These are phyloP conservation scores for Tetradesmus lagerheimii DNA, from an alignment of 139 green algal genomes.

Conservation along the genomic window DNA sequence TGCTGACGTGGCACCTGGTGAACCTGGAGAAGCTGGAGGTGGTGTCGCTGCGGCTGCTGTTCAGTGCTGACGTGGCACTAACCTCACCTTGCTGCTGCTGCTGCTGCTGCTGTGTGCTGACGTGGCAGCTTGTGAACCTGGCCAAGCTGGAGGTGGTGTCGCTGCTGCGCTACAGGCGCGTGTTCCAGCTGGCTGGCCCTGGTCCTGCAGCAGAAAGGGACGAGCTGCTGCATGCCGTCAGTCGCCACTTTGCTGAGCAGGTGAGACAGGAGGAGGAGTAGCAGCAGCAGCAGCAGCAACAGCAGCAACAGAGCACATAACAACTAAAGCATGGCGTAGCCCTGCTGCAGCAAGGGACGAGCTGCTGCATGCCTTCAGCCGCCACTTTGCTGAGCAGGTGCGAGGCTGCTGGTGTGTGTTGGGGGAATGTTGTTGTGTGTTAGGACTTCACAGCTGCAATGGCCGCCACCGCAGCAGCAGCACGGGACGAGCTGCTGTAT, in stretches of 20 bases:
- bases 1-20: slow-evolving; percentile 39
- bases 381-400: neutral
- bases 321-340: no score
- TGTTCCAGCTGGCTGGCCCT: slow-evolving; percentile 53
- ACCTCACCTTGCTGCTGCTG: neutral
- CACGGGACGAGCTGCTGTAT: slow-evolving; percentile 62
- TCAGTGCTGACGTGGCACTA: neutral
- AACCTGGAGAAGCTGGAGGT: slow-evolving; percentile 77
- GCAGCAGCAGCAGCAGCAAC: neutral
- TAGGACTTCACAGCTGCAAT: no score
- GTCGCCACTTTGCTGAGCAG: slow-evolving; percentile 63
- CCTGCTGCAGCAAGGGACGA: no score
- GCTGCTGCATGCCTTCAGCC: no score
- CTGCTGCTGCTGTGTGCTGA: slow-evolving; percentile 3
- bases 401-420: neutral
- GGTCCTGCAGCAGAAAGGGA: slow-evolving; percentile 50
- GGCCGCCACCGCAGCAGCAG: neutral
- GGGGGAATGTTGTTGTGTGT: no score
- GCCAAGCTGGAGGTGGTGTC: slow-evolving; percentile 70
- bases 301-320: no score
- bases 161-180: slow-evolving; percentile 65
- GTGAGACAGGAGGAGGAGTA: neutral
- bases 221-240: slow-evolving; percentile 62
- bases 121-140: slow-evolving; percentile 62
- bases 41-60: slow-evolving; percentile 52